Conservation (phyloP, 78 protist species). For the Diacronema lutheri region DNA sequence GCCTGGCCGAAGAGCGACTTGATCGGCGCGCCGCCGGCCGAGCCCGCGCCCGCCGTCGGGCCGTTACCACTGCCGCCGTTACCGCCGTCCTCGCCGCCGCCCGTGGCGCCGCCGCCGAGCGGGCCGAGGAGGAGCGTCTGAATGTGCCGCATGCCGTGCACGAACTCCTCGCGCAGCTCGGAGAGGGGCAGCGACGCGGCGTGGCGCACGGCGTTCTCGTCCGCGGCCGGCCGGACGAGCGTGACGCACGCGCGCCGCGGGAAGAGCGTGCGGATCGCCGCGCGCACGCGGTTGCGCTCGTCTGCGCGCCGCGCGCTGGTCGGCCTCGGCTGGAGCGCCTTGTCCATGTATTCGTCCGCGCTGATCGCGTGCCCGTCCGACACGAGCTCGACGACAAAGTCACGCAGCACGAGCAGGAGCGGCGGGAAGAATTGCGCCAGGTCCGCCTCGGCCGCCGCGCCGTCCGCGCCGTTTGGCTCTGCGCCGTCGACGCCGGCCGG, state of each 20-base stretch:
- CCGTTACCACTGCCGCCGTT: no score
- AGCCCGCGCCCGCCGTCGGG: no score
- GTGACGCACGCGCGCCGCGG: neutral
- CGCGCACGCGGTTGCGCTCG: constrained; percentile 9
- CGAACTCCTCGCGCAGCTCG: neutral
- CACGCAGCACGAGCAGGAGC: constrained; percentile 46
- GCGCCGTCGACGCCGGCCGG: neutral
- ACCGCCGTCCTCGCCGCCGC: no score
- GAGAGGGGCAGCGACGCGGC: neutral
- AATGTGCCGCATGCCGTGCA: neutral
- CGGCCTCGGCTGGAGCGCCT: neutral
- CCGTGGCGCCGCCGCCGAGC: no score
- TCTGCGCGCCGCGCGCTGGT: neutral
- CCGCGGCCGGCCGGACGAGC: constrained; percentile 1
- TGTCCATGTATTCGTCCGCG: constrained; percentile 20
- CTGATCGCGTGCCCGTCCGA: neutral
- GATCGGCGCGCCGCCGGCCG: no score
- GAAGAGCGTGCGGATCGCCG: neutral
- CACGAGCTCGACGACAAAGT: constrained; percentile 21
- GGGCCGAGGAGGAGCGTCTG: neutral
- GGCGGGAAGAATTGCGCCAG: constrained; percentile 35
- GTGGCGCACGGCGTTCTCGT: neutral
- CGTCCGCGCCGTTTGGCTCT: neutral
- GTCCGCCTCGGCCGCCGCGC: neutral
- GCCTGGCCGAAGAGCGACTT: neutral